Evolutionary conservation across 2,329 filamentous ascomycete genomes (phyloP).

Genomic region (Sordariomycetes sp.): DNA sequence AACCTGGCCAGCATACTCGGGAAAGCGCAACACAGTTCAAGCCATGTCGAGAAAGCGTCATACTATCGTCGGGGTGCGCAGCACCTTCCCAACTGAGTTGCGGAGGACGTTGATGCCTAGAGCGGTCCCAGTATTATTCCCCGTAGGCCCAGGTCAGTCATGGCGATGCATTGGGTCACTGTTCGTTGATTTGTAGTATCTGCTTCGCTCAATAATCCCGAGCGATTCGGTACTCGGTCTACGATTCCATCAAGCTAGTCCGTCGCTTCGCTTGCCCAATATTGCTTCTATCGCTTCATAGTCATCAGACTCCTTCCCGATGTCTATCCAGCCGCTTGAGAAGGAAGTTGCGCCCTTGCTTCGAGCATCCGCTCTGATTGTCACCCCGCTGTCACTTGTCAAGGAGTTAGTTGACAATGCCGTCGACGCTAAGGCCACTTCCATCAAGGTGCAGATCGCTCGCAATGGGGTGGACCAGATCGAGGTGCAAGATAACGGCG

Average conservation of each 20-base stretch:
- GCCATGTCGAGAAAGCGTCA: not conserved
- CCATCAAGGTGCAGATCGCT: constrained; percentile 50
- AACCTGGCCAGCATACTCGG: not conserved
- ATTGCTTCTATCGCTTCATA: not conserved
- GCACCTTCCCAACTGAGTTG: not conserved
- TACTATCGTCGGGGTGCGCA: not conserved
- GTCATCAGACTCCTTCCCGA: constrained; percentile 12
- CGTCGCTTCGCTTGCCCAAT: not conserved
- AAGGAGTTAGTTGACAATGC: constrained; percentile 73
- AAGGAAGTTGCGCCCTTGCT: constrained; percentile 38
- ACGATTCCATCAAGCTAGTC: not conserved
- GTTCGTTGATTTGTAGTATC: not conserved
- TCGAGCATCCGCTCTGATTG: constrained; percentile 45
- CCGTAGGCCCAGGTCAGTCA: not conserved
- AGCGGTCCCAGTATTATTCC: not conserved
- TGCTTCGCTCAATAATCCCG: not conserved
- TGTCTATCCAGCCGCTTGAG: constrained; percentile 37
- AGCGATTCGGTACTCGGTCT: not conserved
- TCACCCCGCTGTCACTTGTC: constrained; percentile 46
- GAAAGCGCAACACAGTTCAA: not conserved
- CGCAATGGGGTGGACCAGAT: constrained; percentile 55
- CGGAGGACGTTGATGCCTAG: not conserved
- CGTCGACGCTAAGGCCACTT: constrained; percentile 56
- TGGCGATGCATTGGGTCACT: not conserved
- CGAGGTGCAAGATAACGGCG: constrained; percentile 61